Conservation (phyloP, 2,329 filamentous ascomycete genomes). For the Cladophialophora bantiana region DNA sequence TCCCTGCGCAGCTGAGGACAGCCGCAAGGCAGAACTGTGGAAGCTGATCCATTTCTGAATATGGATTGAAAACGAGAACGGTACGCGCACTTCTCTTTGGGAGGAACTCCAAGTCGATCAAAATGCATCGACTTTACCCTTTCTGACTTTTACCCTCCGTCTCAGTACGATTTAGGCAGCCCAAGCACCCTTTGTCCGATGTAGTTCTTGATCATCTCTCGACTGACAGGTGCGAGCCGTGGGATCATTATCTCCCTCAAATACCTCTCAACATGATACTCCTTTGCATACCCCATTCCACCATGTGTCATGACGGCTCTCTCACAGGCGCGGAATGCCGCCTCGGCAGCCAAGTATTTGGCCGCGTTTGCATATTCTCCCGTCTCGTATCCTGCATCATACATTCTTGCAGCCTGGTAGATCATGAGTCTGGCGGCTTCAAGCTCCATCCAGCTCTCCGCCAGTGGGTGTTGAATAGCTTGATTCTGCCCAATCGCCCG, state of each 20-base stretch:
- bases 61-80: too few relatives aligned
- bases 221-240: conserved; percentile 65
- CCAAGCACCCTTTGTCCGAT: conserved; percentile 54
- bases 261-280: conserved; percentile 69
- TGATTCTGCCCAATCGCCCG: conserved; percentile 67
- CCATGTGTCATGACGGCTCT: conserved; percentile 65
- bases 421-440: conserved; percentile 68
- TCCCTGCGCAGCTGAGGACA: too few relatives aligned
- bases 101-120: not conserved
- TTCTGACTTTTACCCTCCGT: not conserved
- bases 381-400: conserved; percentile 60
- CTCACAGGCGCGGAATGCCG: conserved; percentile 67
- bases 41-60: too few relatives aligned
- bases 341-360: conserved; percentile 67
- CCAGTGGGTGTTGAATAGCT: conserved; percentile 65
- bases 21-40: too few relatives aligned
- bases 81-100: too few relatives aligned
- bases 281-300: conserved; percentile 69
- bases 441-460: conserved; percentile 66
- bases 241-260: conserved; percentile 66
- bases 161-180: conserved; percentile 53
- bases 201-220: conserved; percentile 58
- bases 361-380: conserved; percentile 64
- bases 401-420: conserved; percentile 66
- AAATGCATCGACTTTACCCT: not conserved